Conservation (phyloP, 2,329 filamentous ascomycete genomes). For the Aspergillus oerlinghausenensis region DNA sequence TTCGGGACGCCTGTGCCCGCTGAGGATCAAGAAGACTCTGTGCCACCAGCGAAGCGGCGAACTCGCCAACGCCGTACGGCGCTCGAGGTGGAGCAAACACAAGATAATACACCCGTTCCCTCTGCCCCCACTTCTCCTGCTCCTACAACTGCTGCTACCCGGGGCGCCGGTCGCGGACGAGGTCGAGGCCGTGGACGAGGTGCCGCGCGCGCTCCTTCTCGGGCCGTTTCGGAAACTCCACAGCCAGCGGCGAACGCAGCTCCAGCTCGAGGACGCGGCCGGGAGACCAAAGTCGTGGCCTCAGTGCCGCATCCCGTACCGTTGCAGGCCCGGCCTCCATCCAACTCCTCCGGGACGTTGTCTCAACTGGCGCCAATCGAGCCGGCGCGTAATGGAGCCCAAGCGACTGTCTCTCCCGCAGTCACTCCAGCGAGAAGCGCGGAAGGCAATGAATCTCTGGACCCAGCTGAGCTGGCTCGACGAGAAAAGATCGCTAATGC, state of each 20-base stretch:
- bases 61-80: slow-evolving; percentile 27
- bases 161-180: slow-evolving; percentile 21
- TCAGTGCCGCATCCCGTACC: slow-evolving; percentile 2
- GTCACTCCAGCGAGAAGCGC: slow-evolving; percentile 12
- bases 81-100: slow-evolving; percentile 16
- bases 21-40: slow-evolving; percentile 26
- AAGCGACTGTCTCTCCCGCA: slow-evolving; percentile 8
- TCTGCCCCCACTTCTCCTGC: slow-evolving; percentile 8
- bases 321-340: slow-evolving; percentile 10
- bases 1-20: slow-evolving; percentile 21
- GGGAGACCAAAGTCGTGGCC: slow-evolving; percentile 15
- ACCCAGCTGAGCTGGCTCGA: slow-evolving; percentile 28
- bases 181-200: slow-evolving; percentile 30
- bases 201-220: slow-evolving; percentile 17
- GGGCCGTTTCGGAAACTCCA: slow-evolving; percentile 18
- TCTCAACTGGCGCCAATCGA: slow-evolving; percentile 18
- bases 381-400: slow-evolving; percentile 13
- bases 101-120: slow-evolving; percentile 14
- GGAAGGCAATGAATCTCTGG: slow-evolving; percentile 20
- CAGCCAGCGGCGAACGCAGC: slow-evolving; percentile 5
- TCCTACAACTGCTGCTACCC: not conserved
- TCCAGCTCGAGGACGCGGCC: slow-evolving; percentile 4
- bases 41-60: slow-evolving; percentile 25
- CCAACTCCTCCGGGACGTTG: slow-evolving; percentile 1
- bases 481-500: slow-evolving; percentile 39